A percentile compares a stretch with the other conserved stretches of the same genome.
phyloP scores from a whole-genome alignment of 2,329 filamentous ascomycete genomes.

The Xylariaceae sp. region DNA sequence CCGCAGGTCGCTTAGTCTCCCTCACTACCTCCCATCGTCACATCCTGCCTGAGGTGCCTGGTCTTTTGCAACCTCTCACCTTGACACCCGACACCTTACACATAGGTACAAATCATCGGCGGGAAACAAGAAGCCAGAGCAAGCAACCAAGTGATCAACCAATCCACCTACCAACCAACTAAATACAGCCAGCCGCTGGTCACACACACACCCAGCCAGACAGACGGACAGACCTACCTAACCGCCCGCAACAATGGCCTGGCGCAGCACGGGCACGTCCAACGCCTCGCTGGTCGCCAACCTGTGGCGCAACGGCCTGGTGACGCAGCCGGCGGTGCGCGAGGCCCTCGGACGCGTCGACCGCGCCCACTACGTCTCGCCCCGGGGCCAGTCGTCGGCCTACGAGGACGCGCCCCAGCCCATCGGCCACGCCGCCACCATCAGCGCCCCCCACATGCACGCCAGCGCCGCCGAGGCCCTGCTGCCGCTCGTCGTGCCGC shows the following conservation, averaged over 20 bases:
- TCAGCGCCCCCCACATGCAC: conserved; percentile 56
- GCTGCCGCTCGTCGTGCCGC: conserved; percentile 34
- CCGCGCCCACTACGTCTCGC: conserved; percentile 68
- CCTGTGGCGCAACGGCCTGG: conserved; percentile 62
- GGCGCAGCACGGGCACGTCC: conserved; percentile 69
- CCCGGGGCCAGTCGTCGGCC: conserved; percentile 55
- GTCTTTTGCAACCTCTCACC: too few species aligned
- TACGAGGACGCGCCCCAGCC: conserved; percentile 56
- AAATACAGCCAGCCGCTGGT: too few species aligned
- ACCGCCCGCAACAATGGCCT: conserved; percentile 61
- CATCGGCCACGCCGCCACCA: conserved; percentile 49
- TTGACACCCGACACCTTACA: too few species aligned
- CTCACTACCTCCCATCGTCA: too few species aligned
- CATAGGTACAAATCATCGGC: too few species aligned
- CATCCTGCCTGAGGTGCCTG: too few species aligned
- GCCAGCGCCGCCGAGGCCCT: conserved; percentile 45
- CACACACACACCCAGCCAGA: not conserved
- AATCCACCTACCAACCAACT: too few species aligned
- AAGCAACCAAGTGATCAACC: too few species aligned
- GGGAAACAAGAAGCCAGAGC: too few species aligned
- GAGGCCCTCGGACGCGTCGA: conserved; percentile 82
- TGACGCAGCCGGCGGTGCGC: conserved; percentile 64
- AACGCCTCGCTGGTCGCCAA: conserved; percentile 75
- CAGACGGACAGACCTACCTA: not conserved
- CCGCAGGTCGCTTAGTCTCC: too few species aligned